Conservation (phyloP, 108 stramenopile species). For the Skeletonema costatum region DNA sequence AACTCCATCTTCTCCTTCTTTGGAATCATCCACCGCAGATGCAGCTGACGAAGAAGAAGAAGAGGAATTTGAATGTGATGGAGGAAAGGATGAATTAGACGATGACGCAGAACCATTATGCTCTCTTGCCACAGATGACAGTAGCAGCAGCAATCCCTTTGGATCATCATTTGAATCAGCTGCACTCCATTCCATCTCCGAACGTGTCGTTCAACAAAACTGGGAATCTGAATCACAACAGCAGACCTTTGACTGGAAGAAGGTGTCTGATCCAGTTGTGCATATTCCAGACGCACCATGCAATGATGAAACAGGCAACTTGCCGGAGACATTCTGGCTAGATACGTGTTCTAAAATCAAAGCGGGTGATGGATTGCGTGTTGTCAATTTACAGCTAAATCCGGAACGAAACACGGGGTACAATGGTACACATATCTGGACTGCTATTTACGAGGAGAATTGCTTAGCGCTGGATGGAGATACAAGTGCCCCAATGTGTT, state of each 20-base stretch:
- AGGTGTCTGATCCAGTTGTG: conserved; percentile 68
- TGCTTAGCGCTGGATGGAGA: conserved; percentile 63
- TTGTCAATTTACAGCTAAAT: conserved; percentile 87
- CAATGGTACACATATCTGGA: conserved; percentile 93
- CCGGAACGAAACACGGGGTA: conserved; percentile 96
- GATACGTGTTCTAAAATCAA: conserved; percentile 83
- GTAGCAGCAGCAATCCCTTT: conserved; percentile 12
- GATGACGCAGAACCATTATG: conserved; percentile 82
- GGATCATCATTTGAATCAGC: conserved; percentile 53
- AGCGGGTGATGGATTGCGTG: conserved; percentile 58
- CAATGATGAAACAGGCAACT: conserved; percentile 36
- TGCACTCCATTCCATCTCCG: conserved; percentile 47
- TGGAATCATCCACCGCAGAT: neutral
- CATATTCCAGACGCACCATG: conserved; percentile 52
- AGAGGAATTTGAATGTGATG: conserved; percentile 78
- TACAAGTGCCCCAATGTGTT: conserved; percentile 65
- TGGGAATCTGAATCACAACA: conserved; percentile 71
- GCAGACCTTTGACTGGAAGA: conserved; percentile 75
- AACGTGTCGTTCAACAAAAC: conserved; percentile 15
- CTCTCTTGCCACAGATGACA: conserved; percentile 51
- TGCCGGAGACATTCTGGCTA: conserved; percentile 87
- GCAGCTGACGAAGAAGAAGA: conserved; percentile 36
- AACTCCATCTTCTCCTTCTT: neutral
- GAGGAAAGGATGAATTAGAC: conserved; percentile 65
- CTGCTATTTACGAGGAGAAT: conserved; percentile 92